These are phyloP conservation scores for Aureobasidium leucospermi DNA, from an alignment of 2,329 filamentous ascomycete genomes.

Conservation along the genomic window DNA sequence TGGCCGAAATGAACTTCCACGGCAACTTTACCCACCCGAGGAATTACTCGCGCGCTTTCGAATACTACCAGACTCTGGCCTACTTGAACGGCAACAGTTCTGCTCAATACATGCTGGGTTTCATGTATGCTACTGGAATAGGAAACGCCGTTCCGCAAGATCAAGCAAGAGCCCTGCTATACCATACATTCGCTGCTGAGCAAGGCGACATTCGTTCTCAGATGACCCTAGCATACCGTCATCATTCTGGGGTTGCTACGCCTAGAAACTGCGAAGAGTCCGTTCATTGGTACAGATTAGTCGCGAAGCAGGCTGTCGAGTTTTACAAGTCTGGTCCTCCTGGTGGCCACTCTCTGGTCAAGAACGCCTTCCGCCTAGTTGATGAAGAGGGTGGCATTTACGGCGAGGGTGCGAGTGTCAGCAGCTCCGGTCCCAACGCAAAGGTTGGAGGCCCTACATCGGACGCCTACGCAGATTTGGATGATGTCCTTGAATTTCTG, in stretches of 20 bases:
- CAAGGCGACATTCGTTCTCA: slow-evolving; percentile 76
- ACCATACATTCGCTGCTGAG: slow-evolving; percentile 88
- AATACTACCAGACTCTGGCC: slow-evolving; percentile 73
- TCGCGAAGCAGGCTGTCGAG: slow-evolving; percentile 83
- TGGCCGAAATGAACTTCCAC: slow-evolving; percentile 94
- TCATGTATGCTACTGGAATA: slow-evolving; percentile 92
- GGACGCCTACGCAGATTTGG: slow-evolving; percentile 76
- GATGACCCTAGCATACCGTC: slow-evolving; percentile 86
- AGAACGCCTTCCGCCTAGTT: slow-evolving; percentile 75
- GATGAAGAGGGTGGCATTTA: slow-evolving; percentile 91
- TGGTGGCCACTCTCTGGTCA: slow-evolving; percentile 70
- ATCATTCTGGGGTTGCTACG: slow-evolving; percentile 78
- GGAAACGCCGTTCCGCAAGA: slow-evolving; percentile 73
- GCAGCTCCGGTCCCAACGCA: slow-evolving; percentile 78
- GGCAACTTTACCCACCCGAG: slow-evolving; percentile 86
- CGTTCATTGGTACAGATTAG: slow-evolving; percentile 81
- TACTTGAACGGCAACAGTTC: slow-evolving; percentile 75
- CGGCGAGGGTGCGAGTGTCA: slow-evolving; percentile 86
- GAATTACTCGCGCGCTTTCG: slow-evolving; percentile 72
- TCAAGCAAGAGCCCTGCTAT: slow-evolving; percentile 85
- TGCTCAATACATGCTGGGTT: slow-evolving; percentile 89
- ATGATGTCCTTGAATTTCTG: slow-evolving; percentile 90
- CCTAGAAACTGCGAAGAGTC: slow-evolving; percentile 79
- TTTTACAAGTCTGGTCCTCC: slow-evolving; percentile 88
- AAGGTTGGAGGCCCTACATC: slow-evolving; percentile 65